A percentile compares a stretch with the other conserved stretches of the same genome.
These are phyloP conservation scores for Geotrichum histeridarum DNA, from an alignment of 1,139 yeast genomes.

Conservation along the genomic window DNA sequence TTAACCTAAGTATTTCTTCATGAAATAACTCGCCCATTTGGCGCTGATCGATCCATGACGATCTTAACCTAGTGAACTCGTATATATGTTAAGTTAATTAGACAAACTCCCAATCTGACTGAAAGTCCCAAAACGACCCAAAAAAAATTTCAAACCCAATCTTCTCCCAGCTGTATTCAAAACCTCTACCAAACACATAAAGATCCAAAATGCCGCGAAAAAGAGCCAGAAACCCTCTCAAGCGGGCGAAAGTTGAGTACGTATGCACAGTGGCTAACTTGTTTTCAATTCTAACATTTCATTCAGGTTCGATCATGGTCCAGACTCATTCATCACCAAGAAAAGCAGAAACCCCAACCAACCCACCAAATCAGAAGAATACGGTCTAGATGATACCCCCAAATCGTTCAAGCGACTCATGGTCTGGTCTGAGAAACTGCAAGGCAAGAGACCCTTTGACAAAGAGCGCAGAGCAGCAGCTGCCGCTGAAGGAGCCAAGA, in stretches of 20 bases:
- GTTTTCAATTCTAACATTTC: background rate
- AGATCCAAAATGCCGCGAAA: constrained; percentile 29
- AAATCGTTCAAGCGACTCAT: constrained; percentile 32
- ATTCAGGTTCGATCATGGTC: constrained; percentile 25
- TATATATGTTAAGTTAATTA: no score
- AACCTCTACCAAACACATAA: background rate
- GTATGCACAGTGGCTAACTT: background rate
- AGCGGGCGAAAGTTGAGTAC: constrained; percentile 26
- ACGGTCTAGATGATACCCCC: constrained; percentile 34
- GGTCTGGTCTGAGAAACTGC: constrained; percentile 26
- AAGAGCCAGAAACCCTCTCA: constrained; percentile 30
- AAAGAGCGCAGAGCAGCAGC: constrained; percentile 4
- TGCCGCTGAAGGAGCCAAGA: background rate
- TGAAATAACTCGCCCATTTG: no score
- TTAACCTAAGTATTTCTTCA: no score
- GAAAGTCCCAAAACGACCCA: background rate
- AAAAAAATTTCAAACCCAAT: constrained; percentile 2
- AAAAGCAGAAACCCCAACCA: constrained; percentile 8
- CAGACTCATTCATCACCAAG: constrained; percentile 23
- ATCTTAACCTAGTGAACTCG: no score
- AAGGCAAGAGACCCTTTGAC: constrained; percentile 18
- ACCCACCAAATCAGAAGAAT: constrained; percentile 15
- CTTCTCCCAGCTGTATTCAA: background rate
- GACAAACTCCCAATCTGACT: constrained; percentile 2
- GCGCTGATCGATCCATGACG: no score